These are phyloP conservation scores for Glarea lozoyensis DNA, from an alignment of 495 filamentous ascomycete genomes.

Conservation along the genomic window DNA sequence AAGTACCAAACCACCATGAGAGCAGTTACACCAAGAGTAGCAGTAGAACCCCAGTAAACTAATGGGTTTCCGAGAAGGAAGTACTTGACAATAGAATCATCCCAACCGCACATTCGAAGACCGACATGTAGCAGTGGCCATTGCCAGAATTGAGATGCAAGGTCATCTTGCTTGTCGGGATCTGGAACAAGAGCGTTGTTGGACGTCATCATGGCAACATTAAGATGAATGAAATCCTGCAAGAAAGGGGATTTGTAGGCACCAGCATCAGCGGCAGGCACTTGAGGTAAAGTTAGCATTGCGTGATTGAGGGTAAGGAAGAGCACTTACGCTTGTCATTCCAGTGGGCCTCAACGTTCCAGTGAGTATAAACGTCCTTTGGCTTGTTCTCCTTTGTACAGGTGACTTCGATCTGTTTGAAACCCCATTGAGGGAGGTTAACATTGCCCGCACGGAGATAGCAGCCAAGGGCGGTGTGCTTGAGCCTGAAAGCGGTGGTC, in stretches of 20 bases:
- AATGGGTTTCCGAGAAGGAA: conserved; percentile 95
- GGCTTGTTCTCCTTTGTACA: conserved; percentile 93
- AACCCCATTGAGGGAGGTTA: conserved; percentile 97
- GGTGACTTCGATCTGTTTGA: conserved; percentile 98
- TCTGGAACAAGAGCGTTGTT: conserved; percentile 98
- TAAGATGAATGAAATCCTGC: conserved; percentile 93
- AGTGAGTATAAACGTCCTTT: conserved; percentile 89
- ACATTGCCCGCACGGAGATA: conserved; percentile 93
- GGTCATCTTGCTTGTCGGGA: conserved; percentile 97
- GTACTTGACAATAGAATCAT: conserved; percentile 91
- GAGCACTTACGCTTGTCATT: conserved; percentile 80
- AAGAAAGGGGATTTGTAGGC: conserved; percentile 95
- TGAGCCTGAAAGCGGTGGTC: conserved; percentile 87
- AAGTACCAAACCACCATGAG: conserved; percentile 74
- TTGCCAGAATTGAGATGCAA: conserved; percentile 96
- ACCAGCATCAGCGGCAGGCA: conserved; percentile 82
- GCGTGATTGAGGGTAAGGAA: not conserved
- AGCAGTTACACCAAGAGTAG: conserved; percentile 62
- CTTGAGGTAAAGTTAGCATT: conserved; percentile 34
- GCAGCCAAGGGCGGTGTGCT: conserved; percentile 75
- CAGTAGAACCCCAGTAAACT: conserved; percentile 91
- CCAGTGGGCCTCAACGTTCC: conserved; percentile 93
- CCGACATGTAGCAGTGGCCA: conserved; percentile 96
- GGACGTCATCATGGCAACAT: conserved; percentile 99
- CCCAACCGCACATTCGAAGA: conserved; percentile 97